phyloP scores from a whole-genome alignment of 2,329 filamentous ascomycete genomes.

The Ophiognomonia clavigignenti-juglandacearum region DNA sequence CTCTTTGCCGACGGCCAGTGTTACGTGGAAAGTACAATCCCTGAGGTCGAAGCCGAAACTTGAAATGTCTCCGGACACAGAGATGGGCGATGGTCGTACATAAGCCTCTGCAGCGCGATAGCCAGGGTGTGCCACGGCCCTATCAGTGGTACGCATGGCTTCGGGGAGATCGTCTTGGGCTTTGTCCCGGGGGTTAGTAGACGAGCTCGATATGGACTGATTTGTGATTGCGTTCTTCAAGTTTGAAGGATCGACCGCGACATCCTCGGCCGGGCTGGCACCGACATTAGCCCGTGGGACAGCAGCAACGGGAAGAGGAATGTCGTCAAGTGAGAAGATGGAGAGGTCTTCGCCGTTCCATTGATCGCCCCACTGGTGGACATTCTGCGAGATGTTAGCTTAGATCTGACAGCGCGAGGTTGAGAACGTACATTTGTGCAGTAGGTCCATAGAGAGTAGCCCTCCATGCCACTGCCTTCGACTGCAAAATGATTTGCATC shows the following conservation, averaged over 20 bases:
- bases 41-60: conserved; percentile 78
- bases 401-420: background rate
- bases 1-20: conserved; percentile 55
- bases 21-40: conserved; percentile 71
- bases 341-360: conserved; percentile 99
- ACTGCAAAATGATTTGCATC: conserved; percentile 94
- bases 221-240: conserved; percentile 68
- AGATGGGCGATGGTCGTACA: conserved; percentile 76
- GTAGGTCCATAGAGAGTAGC: conserved; percentile 89
- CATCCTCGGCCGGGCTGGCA: conserved; percentile 30
- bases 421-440: conserved; percentile 54
- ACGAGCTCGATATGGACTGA: conserved; percentile 56
- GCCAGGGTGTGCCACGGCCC: conserved; percentile 62
- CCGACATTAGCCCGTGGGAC: conserved; percentile 12
- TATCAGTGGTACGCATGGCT: conserved; percentile 35
- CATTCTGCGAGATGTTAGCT: conserved; percentile 53
- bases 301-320: conserved; percentile 47
- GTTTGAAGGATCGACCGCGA: conserved; percentile 67
- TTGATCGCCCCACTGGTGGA: conserved; percentile 82
- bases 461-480: conserved; percentile 77
- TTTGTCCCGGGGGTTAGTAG: conserved; percentile 23
- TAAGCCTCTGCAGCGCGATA: conserved; percentile 91
- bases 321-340: conserved; percentile 82
- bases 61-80: conserved; percentile 65
- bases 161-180: background rate